phyloP scores from a whole-genome alignment of 345 rosid genomes.

The Triadica sebifera region DNA sequence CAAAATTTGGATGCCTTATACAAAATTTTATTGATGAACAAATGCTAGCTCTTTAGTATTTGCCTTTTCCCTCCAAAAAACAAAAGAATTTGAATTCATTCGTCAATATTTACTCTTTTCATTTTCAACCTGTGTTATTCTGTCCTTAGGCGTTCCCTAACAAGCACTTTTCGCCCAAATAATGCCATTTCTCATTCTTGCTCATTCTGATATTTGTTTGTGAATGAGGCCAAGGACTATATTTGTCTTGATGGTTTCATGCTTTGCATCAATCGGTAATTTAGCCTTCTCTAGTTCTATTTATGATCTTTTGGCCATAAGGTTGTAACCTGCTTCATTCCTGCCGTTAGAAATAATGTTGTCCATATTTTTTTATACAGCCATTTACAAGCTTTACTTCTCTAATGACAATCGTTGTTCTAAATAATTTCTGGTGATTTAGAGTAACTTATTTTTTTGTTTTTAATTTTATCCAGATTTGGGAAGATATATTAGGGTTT shows the following conservation, averaged over 20 bases:
- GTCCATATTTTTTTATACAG: neutral
- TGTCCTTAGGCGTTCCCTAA: neutral
- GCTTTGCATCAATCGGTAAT: neutral
- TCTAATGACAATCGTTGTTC: neutral
- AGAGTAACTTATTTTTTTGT: neutral
- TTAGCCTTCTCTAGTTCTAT: conserved; percentile 1
- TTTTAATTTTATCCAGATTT: conserved; percentile 50
- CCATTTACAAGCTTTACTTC: neutral
- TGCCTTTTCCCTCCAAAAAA: neutral
- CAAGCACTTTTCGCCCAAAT: neutral
- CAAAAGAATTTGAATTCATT: neutral
- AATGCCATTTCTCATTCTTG: neutral
- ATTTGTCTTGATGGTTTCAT: neutral
- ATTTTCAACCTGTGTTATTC: neutral
- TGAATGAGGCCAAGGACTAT: neutral
- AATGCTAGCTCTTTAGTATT: neutral
- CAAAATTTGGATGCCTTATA: neutral
- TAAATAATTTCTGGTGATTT: neutral
- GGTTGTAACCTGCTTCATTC: neutral
- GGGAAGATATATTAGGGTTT: conserved; percentile 96
- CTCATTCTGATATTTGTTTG: neutral
- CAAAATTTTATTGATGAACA: neutral
- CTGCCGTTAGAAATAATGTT: neutral
- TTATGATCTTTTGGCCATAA: neutral
- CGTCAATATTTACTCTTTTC: neutral